Evolutionary conservation across 352 stramenopile genomes (phyloP), one percentile per base, ranked within the genome.

Genomic region (Phytophthora hibernalis): DNA sequence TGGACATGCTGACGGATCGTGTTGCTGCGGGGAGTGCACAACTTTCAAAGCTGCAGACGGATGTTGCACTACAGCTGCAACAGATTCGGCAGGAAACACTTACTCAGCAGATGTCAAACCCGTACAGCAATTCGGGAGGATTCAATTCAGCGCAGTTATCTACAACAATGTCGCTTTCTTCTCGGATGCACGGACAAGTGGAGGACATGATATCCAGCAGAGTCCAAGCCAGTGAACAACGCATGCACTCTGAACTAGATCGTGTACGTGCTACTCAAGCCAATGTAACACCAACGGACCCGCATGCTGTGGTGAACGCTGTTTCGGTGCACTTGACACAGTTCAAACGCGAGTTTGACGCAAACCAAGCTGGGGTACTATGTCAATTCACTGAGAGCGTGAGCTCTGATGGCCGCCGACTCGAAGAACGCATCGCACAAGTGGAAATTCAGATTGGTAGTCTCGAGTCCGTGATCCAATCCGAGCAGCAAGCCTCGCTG

Each of bases 401-500:
- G 45, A 76, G 72, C 10, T 69, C 65, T 1, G 83, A 92, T 59
- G 71, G 76, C 2, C 60, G 69, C 9, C 75, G 74, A n/a, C 48
- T 92, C 16, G 79, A 87, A 48, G 67, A 86, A 18, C 81, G 83
- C 22, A 77, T 92, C 54, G 38, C 62, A n/a, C 64, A 78, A 15
- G 59, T 90, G 8, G 83, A 92, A 50, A 20, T 53, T 35, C 80
- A 92, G 60, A 68, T 92, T n/a, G 69, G 37, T 0, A 72, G 62
- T 13, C 61, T 92, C 2, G 83, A 90, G 30, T 57, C 61, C 0
- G 76, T 92, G 26, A 84, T 92, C 45, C 79, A 92, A 52, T 77
- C 79, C 3, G 83, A 92, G 58, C 83, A 92, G 51, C 81, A 92
- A 68, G 79, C 83, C 3, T 90, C 81, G 18, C 68, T 92, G 21